Conservation (phyloP, 2,329 filamentous ascomycete genomes). For the Whalleya microplaca region DNA sequence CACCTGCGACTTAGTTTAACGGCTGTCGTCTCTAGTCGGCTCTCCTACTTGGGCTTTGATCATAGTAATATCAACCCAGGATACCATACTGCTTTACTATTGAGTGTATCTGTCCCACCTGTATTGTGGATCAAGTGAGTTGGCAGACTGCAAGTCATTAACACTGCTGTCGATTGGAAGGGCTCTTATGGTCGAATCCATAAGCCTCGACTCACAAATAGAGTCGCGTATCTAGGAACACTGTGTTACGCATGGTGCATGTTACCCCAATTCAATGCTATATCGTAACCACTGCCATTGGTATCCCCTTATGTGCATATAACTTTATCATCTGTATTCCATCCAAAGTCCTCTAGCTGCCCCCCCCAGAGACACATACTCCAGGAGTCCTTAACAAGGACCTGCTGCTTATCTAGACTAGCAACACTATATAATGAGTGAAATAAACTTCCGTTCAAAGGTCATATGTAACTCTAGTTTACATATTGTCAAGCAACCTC, state of each 20-base stretch:
- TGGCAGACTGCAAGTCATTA: neutral
- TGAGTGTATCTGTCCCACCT: neutral
- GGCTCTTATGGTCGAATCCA: neutral
- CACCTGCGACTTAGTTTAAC: neutral
- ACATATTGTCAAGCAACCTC: too few relatives aligned
- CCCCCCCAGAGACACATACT: too few relatives aligned
- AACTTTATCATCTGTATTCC: too few relatives aligned
- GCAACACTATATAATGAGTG: too few relatives aligned
- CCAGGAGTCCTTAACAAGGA: too few relatives aligned
- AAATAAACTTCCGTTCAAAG: too few relatives aligned
- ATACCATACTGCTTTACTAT: neutral
- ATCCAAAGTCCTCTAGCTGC: too few relatives aligned
- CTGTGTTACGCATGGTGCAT: neutral
- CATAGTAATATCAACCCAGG: neutral
- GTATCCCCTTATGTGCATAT: too few relatives aligned
- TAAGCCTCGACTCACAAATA: neutral
- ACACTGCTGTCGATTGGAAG: neutral
- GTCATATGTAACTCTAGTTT: too few relatives aligned
- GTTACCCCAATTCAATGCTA: neutral
- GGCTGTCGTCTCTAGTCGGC: neutral
- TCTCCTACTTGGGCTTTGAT: neutral
- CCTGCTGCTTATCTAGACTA: too few relatives aligned
- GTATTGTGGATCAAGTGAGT: neutral
- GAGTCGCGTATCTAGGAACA: neutral
- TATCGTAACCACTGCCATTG: neutral